Evolutionary conservation across 352 stramenopile genomes (phyloP).

Genomic region (Phytophthora colocasiae): DNA sequence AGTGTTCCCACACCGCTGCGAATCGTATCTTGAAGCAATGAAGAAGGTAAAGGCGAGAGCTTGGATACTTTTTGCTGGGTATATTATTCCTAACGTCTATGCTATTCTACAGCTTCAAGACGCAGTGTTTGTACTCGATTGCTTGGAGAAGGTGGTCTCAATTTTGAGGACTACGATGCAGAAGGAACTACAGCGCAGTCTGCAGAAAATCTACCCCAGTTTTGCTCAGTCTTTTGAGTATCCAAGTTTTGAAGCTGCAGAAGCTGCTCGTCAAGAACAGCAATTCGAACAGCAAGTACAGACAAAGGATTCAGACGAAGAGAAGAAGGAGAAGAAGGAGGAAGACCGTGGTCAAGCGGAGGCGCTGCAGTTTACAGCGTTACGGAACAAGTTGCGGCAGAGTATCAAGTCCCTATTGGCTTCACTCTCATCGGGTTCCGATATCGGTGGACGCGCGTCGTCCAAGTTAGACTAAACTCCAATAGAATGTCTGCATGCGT

Average conservation of each 20-base stretch:
- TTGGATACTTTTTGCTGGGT: neutral
- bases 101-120: conserved; percentile 39
- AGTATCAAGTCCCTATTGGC: conserved; percentile 45
- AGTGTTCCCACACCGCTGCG: conserved; percentile 40
- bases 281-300: conserved; percentile 21
- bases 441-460: conserved; percentile 16
- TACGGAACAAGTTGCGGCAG: conserved; percentile 52
- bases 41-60: conserved; percentile 36
- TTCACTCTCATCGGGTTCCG: conserved; percentile 17
- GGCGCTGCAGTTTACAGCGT: conserved; percentile 40
- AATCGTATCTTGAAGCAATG: conserved; percentile 45
- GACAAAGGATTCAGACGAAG: neutral
- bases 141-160: conserved; percentile 35
- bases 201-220: conserved; percentile 40
- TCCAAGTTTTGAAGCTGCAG: conserved; percentile 24
- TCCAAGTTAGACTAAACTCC: conserved; percentile 42
- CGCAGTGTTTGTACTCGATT: conserved; percentile 46
- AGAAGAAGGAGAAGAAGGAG: conserved; percentile 31
- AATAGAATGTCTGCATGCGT: conserved; percentile 17
- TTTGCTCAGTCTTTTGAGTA: conserved; percentile 47
- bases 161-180: conserved; percentile 26
- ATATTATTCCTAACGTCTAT: neutral
- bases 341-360: conserved; percentile 43
- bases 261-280: conserved; percentile 22
- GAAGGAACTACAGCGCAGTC: conserved; percentile 33